Evolutionary conservation across 352 stramenopile genomes (phyloP).

Genomic region (Pythium myriotylum): DNA sequence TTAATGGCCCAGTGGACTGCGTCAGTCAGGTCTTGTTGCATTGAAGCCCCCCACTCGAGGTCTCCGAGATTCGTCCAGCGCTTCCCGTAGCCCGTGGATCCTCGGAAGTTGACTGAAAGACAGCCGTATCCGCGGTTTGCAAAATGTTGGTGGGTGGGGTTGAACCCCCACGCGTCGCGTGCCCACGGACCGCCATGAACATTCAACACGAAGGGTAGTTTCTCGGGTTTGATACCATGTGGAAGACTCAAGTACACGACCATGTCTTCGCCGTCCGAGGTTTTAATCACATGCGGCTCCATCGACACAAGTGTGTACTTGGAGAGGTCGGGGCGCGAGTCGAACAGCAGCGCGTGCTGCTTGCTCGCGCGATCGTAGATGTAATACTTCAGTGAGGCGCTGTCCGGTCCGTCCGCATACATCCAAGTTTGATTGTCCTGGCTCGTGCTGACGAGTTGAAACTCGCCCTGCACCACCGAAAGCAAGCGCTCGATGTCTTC

Average conservation of each 20-base stretch:
- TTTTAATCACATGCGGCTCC: constrained; percentile 42
- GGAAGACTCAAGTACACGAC: constrained; percentile 50
- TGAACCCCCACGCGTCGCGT: constrained; percentile 36
- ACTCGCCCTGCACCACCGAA: constrained; percentile 20
- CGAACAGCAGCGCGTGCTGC: constrained; percentile 39
- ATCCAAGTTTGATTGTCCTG: constrained; percentile 67
- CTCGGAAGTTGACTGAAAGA: constrained; percentile 65
- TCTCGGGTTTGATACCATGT: constrained; percentile 24
- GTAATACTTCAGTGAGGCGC: constrained; percentile 51
- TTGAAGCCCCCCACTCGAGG: constrained; percentile 39
- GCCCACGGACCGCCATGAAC: constrained; percentile 49
- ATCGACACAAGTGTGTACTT: constrained; percentile 43
- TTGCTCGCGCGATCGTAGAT: constrained; percentile 37
- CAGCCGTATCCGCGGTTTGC: constrained; percentile 49
- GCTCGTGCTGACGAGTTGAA: constrained; percentile 36
- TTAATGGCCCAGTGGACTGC: constrained; percentile 57
- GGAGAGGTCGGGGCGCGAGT: constrained; percentile 37
- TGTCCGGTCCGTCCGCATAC: constrained; percentile 60
- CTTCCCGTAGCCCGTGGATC: constrained; percentile 73
- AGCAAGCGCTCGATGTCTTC: constrained; percentile 35
- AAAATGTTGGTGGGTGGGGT: constrained; percentile 43
- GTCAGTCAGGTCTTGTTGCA: constrained; percentile 58
- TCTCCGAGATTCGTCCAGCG: constrained; percentile 62
- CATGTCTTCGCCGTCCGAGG: constrained; percentile 48
- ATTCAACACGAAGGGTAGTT: constrained; percentile 42